These are phyloP conservation scores for Ajuga reptans DNA, from an alignment of 305 asterid species.

Conservation along the genomic window DNA sequence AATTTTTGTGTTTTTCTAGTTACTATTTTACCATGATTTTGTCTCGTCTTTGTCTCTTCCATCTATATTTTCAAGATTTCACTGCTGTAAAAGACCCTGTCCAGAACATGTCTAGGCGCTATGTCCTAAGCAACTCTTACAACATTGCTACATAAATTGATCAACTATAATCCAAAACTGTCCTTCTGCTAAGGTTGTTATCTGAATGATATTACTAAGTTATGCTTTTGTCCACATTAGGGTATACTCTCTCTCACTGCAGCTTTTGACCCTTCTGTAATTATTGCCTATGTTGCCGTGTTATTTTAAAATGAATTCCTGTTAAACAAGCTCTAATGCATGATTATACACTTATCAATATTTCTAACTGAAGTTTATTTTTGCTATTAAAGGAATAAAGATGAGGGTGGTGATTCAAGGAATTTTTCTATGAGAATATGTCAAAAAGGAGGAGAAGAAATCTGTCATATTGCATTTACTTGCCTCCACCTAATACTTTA, in stretches of 20 bases:
- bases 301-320: background rate
- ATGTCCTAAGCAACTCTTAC: background rate
- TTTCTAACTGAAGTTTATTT: background rate
- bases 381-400: background rate
- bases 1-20: background rate
- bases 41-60: too few relatives aligned
- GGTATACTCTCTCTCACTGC: background rate
- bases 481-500: conserved; percentile 35
- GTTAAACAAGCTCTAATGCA: background rate
- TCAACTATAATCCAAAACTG: conserved; percentile 15
- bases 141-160: background rate
- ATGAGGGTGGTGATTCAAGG: conserved; percentile 1
- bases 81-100: background rate
- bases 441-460: conserved; percentile 14
- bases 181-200: conserved; percentile 16
- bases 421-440: background rate
- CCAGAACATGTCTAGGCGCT: too few relatives aligned
- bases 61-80: background rate
- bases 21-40: background rate
- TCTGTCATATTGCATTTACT: conserved; percentile 32
- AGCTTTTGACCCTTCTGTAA: background rate
- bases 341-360: background rate
- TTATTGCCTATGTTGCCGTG: background rate
- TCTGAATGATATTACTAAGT: background rate
- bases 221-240: conserved; percentile 16